Percentiles rank a stretch among this genome's conserved stretches.
Evolutionary conservation across 768 basidiomycete species (phyloP).

Genomic region (Hortiboletus campestris): DNA sequence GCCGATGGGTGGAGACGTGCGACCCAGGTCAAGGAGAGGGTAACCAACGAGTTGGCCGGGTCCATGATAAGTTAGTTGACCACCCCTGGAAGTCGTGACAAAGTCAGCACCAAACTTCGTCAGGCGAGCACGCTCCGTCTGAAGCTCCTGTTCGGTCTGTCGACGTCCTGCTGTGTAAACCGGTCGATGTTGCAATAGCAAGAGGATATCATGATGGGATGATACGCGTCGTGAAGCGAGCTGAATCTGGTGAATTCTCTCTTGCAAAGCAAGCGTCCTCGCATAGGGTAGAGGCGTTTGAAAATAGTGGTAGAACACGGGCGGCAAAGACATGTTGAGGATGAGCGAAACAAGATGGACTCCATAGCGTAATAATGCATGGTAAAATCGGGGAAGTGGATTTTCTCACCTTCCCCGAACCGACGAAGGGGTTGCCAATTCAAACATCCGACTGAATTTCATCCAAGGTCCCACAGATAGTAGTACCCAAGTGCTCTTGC

Average conservation of each 20-base stretch:
- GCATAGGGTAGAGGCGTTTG: slow-evolving; percentile 74
- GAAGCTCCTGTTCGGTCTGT: slow-evolving; percentile 61
- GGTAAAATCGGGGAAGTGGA: no score
- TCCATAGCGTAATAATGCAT: neutral
- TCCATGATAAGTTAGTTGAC: slow-evolving; percentile 95
- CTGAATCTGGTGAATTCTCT: slow-evolving; percentile 67
- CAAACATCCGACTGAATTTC: neutral
- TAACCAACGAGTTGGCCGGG: slow-evolving; percentile 98
- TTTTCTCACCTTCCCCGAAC: slow-evolving; percentile 1
- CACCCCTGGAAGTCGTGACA: slow-evolving; percentile 77
- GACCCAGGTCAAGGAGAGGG: slow-evolving; percentile 86
- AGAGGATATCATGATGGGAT: slow-evolving; percentile 57
- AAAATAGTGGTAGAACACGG: slow-evolving; percentile 79
- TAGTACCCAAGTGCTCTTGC: no score
- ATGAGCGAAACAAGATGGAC: no score
- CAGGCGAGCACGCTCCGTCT: slow-evolving; percentile 63
- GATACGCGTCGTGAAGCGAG: slow-evolving; percentile 50
- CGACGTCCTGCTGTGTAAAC: slow-evolving; percentile 95
- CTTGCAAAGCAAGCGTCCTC: slow-evolving; percentile 66
- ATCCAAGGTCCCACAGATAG: no score
- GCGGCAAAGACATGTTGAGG: slow-evolving; percentile 40
- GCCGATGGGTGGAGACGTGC: slow-evolving; percentile 66
- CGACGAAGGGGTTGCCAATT: no score
- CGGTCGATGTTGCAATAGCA: slow-evolving; percentile 86
- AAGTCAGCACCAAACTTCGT: slow-evolving; percentile 84